These are phyloP conservation scores for Physaria fendleri DNA, from an alignment of 345 rosid genomes.

Conservation along the genomic window DNA sequence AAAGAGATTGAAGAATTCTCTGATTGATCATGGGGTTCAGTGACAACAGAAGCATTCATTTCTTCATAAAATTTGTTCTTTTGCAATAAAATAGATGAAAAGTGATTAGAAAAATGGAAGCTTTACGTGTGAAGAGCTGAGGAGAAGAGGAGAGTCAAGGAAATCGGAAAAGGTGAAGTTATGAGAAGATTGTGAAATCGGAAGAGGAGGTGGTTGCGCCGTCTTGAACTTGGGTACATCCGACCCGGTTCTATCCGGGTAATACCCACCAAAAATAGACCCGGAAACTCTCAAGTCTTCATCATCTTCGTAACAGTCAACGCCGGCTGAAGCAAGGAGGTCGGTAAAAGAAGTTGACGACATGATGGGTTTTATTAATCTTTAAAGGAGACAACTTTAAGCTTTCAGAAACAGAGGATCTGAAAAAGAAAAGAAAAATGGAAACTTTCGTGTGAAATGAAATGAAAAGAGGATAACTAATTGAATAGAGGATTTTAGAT, in stretches of 20 bases:
- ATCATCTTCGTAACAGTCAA: constrained; percentile 30
- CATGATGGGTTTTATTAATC: constrained; percentile 12
- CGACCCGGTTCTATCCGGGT: constrained; percentile 47
- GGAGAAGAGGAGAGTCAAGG: constrained; percentile 78
- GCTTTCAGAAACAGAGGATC: neutral
- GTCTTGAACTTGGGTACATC: constrained; percentile 92
- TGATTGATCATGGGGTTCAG: constrained; percentile 48
- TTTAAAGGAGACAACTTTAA: constrained; percentile 19
- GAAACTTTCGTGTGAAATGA: constrained; percentile 15
- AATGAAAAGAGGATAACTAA: constrained; percentile 7
- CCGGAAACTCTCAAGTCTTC: constrained; percentile 33
- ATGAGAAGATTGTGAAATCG: constrained; percentile 69
- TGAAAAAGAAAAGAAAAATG: neutral
- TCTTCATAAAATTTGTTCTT: neutral
- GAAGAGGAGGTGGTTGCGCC: constrained; percentile 67
- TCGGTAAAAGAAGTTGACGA: constrained; percentile 46
- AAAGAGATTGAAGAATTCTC: constrained; percentile 79
- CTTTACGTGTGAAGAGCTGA: constrained; percentile 57
- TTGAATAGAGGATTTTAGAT: constrained; percentile 6
- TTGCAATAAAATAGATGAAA: neutral
- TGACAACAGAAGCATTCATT: constrained; percentile 23
- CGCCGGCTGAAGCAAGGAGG: constrained; percentile 41
- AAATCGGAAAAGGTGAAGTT: constrained; percentile 71
- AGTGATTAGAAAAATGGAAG: constrained; percentile 29
- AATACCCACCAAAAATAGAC: constrained; percentile 30